Percentiles rank a stretch among this genome's conserved stretches.
These are phyloP conservation scores for Bisporella sp. DNA, from an alignment of 2,329 filamentous ascomycete genomes.

Conservation along the genomic window DNA sequence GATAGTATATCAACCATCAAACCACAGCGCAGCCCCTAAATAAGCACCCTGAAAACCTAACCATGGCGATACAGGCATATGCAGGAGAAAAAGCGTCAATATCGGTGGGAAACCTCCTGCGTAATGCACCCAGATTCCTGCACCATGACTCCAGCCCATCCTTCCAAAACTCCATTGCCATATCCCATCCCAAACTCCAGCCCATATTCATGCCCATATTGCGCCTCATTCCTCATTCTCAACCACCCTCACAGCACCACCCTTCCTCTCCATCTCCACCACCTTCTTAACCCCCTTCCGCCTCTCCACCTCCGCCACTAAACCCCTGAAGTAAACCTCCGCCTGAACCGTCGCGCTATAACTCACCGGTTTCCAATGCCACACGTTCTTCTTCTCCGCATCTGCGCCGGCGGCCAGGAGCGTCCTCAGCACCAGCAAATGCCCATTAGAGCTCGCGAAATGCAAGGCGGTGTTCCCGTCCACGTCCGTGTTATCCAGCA, in stretches of 20 bases:
- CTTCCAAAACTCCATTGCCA: no score
- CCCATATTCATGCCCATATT: not conserved
- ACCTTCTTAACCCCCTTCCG: constrained; percentile 38
- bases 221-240: constrained; percentile 2
- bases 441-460: constrained; percentile 77
- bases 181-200: no score
- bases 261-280: constrained; percentile 20
- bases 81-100: no score
- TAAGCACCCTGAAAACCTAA: no score
- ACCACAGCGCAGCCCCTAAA: no score
- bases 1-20: no score
- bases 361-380: constrained; percentile 76
- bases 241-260: constrained; percentile 19
- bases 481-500: constrained; percentile 50
- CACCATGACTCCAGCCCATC: no score
- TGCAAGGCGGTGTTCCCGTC: constrained; percentile 84
- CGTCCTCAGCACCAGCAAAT: constrained; percentile 69
- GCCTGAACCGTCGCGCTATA: constrained; percentile 79
- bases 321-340: constrained; percentile 74
- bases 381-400: constrained; percentile 62
- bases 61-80: no score
- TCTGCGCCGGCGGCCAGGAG: constrained; percentile 74
- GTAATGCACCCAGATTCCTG: no score
- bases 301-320: constrained; percentile 66
- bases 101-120: no score